Conservation (phyloP, 1,284 basidiomycete genomes). For the Flammula alnicola region DNA sequence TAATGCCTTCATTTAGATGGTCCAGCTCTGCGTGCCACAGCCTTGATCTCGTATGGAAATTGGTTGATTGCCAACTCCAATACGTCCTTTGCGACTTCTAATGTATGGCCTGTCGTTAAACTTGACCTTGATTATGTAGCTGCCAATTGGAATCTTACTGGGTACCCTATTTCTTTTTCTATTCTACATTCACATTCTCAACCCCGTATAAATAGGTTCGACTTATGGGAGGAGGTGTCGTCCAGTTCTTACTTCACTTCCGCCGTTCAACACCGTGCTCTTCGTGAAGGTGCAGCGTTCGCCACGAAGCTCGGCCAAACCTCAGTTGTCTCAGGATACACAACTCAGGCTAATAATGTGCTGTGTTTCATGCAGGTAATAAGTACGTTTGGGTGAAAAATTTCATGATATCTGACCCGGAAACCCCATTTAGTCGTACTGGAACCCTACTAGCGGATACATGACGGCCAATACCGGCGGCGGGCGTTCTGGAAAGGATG, state of each 20-base stretch:
- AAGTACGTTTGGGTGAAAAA: not conserved
- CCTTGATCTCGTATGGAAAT: conserved; percentile 72
- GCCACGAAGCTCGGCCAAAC: conserved; percentile 50
- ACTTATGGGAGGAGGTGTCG: conserved; percentile 69
- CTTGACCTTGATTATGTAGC: conserved; percentile 72
- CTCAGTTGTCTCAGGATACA: conserved; percentile 44
- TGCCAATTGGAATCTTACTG: conserved; percentile 56
- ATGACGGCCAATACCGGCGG: conserved; percentile 62
- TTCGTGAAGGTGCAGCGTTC: conserved; percentile 59
- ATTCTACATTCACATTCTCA: not conserved
- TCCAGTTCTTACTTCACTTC: conserved; percentile 69
- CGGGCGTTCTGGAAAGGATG: conserved; percentile 62
- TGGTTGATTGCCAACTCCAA: conserved; percentile 62
- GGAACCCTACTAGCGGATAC: conserved; percentile 51
- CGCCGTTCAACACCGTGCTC: conserved; percentile 59
- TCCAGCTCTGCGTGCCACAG: conserved; percentile 71
- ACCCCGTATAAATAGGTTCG: conserved; percentile 43
- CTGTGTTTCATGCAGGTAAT: conserved; percentile 65
- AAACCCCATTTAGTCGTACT: conserved; percentile 55
- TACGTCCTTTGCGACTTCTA: conserved; percentile 50
- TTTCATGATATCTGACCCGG: conserved; percentile 6
- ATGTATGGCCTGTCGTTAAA: conserved; percentile 71
- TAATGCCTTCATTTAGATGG: conserved; percentile 52
- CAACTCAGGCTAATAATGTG: conserved; percentile 50
- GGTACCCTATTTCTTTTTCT: conserved; percentile 31